Base-by-base conservation (phyloP, 371 early-diverging fungal genomes). In the Mucor lusitanicus region DNA sequence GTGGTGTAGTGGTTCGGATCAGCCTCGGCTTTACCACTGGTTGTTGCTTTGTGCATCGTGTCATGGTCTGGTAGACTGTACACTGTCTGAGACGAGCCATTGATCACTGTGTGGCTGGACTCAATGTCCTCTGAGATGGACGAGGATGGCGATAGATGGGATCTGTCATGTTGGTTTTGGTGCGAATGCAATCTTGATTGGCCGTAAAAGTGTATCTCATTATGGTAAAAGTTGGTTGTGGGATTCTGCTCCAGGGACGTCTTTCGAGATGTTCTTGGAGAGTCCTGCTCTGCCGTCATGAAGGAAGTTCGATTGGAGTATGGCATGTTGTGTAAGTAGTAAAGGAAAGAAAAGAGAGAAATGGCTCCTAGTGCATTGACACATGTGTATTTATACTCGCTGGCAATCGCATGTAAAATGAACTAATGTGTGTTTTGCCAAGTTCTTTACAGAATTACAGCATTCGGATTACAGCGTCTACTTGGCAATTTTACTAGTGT, bases 221-320 rank as follows among this genome's bases (percentile, higher is more conserved):
- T 44, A n/a, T n/a, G 44, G 6, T 44, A n/a, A 44, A n/a, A 19
- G 8, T 44, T 44, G 17, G 19, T 44, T 44, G 44, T 19, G 7
- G 44, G 44, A 7, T 44, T 23, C 8, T 23, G 23, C 11, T 50
- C 50, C 4, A 50, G 8, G 3, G 58, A 32, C 37, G 21, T 0
- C 21, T 58, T 32, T 6, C n/a, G 58, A n/a, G 58, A 58, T 32
- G 28, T 23, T 13, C 39, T 7, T 58, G 58, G 58, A 30, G 64
- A 63, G n/a, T 19, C 55, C 28, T 54, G 55, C 35, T 63, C 64
- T 19, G 55, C 56, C 19, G 64, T 63, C 44, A 42, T 32, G 23
- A 63, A 63, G 1, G 63, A 63, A 13, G 63, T 63, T 39, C 55
- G 63, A 55, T 63, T 63, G 7, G 63, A 63, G 11, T 63, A 28